These are phyloP conservation scores for Avena atlantica DNA, from an alignment of 176 grass and related monocot species.

Conservation along the genomic window DNA sequence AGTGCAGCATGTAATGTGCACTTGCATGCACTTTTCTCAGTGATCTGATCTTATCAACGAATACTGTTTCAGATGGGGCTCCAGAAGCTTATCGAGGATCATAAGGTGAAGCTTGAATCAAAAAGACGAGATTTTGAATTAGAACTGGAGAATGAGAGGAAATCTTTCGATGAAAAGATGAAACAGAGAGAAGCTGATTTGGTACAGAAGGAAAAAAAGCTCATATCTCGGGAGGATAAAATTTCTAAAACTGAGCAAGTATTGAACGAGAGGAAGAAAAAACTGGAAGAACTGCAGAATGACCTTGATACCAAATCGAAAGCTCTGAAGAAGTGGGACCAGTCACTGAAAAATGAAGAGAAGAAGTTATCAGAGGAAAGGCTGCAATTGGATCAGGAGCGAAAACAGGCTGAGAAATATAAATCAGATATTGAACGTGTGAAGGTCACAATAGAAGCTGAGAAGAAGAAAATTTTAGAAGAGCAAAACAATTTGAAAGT, in stretches of 20 bases:
- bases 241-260: slow-evolving; percentile 64
- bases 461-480: slow-evolving; percentile 70
- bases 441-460: slow-evolving; percentile 62
- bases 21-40: slow-evolving; percentile 13
- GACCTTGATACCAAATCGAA: slow-evolving; percentile 79
- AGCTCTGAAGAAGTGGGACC: slow-evolving; percentile 79
- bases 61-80: slow-evolving; percentile 67
- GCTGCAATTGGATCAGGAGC: slow-evolving; percentile 52
- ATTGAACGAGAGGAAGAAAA: slow-evolving; percentile 66
- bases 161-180: slow-evolving; percentile 69
- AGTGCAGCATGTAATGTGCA: not conserved
- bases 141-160: slow-evolving; percentile 66
- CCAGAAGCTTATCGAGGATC: slow-evolving; percentile 84
- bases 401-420: slow-evolving; percentile 45
- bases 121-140: slow-evolving; percentile 74
- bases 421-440: slow-evolving; percentile 65
- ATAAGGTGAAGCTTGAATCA: slow-evolving; percentile 68
- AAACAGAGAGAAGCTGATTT: slow-evolving; percentile 55
- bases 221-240: slow-evolving; percentile 59
- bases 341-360: slow-evolving; percentile 64
- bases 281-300: slow-evolving; percentile 63
- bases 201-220: slow-evolving; percentile 68
- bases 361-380: slow-evolving; percentile 71
- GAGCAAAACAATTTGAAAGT: slow-evolving; percentile 74
- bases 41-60: slow-evolving; percentile 20